Evolutionary conservation across 352 stramenopile genomes (phyloP).

Genomic region (Globisporangium yorkense): DNA sequence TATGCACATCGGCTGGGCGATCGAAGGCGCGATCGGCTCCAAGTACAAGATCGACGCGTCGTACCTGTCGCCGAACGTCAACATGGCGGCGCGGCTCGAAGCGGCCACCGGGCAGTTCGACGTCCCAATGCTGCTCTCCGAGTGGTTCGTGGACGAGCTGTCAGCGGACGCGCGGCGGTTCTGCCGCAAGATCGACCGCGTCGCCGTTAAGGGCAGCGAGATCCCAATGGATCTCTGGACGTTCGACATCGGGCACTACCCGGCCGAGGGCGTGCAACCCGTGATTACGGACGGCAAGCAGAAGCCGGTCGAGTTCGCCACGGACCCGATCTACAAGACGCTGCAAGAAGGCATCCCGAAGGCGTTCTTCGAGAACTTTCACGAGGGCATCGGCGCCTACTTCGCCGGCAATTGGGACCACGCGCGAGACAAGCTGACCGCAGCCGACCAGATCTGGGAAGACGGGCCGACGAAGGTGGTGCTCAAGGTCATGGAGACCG

Average conservation of each 20-base stretch:
- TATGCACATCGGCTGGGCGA: conserved; percentile 97
- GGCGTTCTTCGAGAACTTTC: conserved; percentile 90
- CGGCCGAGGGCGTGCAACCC: conserved; percentile 41
- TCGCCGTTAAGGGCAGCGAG: conserved; percentile 96
- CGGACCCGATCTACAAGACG: conserved; percentile 60
- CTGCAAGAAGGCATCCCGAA: conserved; percentile 76
- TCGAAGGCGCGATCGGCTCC: conserved; percentile 97
- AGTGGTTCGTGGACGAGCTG: conserved; percentile 94
- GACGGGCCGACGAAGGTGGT: conserved; percentile 84
- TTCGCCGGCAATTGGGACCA: conserved; percentile 90
- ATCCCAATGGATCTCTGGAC: conserved; percentile 94
- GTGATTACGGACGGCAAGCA: conserved; percentile 62
- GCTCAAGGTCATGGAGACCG: conserved; percentile 85
- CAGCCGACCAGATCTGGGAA: conserved; percentile 89
- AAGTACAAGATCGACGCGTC: conserved; percentile 98
- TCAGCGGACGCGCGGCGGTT: conserved; percentile 78
- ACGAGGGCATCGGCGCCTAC: conserved; percentile 90
- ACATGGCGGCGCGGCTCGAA: conserved; percentile 96
- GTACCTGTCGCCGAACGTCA: conserved; percentile 97
- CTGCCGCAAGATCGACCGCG: conserved; percentile 93
- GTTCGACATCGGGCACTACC: conserved; percentile 89
- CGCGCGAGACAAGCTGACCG: conserved; percentile 75
- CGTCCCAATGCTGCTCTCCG: conserved; percentile 91
- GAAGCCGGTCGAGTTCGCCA: conserved; percentile 78
- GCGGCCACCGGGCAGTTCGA: conserved; percentile 95